Base-by-base conservation (phyloP, 371 early-diverging fungal species). In the Cokeromyces recurvatus region DNA sequence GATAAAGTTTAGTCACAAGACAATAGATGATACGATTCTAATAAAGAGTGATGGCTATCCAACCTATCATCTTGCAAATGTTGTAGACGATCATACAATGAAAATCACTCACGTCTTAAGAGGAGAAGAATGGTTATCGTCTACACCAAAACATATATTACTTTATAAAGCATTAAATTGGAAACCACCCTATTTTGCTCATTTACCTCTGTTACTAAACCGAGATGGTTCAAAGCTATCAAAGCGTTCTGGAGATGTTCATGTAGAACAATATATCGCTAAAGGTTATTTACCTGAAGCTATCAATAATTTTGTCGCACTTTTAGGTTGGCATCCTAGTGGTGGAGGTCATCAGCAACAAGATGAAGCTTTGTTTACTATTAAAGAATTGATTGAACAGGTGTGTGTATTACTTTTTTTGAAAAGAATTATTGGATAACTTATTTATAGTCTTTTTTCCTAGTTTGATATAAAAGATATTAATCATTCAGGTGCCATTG, bases 111-210 rank as follows among this genome's bases (percentile, higher is more conserved):
- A 94, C 58, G 95, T 97, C 7, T 59, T 97, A 22, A 80, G 97
- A 36, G 97, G 97, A 23, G 92, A 94, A 75, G 96, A 96, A 70
- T 96, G 96, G 96, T 75, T 97, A 14, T 79, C 91, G 8, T 93
- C 94, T 1, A 91, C 92, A 12, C 93, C 95, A 20, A 93, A 92
- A 51, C 97, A 97, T 66, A 46, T 92, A 0, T 54, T 89, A 6
- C 72, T 97, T 11, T 95, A 92, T 62, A 52, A 73, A 17, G 88
- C 91, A 36, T 81, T 95, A 55, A 88, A 84, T 1, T 94, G 93
- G 93, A 55, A 58, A 6, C 46, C 77, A 4, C 95, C 94, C 7
- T 47, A 71, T 37, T 97, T 90, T 68, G 87, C 82, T 2, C 97
- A 97, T 47, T 69, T 97, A 27, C 97, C 97, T 4, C 68, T 97